Conservation (phyloP, 352 stramenopile genomes). For the Phytophthora litchii region DNA sequence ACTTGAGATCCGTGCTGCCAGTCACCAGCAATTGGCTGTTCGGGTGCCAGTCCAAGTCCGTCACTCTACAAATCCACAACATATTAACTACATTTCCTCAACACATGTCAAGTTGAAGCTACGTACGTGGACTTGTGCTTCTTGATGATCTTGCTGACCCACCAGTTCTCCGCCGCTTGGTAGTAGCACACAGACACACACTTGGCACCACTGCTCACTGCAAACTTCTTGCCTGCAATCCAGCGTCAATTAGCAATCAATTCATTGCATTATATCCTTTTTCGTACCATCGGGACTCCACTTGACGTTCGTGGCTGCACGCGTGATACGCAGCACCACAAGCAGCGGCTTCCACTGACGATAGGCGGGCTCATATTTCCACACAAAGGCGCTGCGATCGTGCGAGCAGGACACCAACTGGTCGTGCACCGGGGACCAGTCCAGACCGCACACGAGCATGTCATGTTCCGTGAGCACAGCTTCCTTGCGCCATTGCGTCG, state of each 20-base stretch:
- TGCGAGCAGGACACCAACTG: slow-evolving; percentile 95
- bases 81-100: background rate
- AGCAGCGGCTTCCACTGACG: slow-evolving; percentile 92
- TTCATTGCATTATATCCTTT: background rate
- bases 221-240: slow-evolving; percentile 89
- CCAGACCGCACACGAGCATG: slow-evolving; percentile 92
- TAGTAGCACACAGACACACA: slow-evolving; percentile 95
- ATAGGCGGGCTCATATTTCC: slow-evolving; percentile 89
- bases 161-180: slow-evolving; percentile 93
- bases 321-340: slow-evolving; percentile 92
- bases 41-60: slow-evolving; percentile 92
- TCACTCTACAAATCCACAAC: slow-evolving; percentile 52
- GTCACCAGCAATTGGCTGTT: slow-evolving; percentile 93
- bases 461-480: slow-evolving; percentile 92
- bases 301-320: slow-evolving; percentile 93
- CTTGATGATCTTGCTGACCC: slow-evolving; percentile 97
- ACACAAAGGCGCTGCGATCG: slow-evolving; percentile 95
- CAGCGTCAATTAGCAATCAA: slow-evolving; percentile 8
- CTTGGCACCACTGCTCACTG: slow-evolving; percentile 92
- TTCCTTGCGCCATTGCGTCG: slow-evolving; percentile 84
- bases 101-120: slow-evolving; percentile 14
- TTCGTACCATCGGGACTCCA: slow-evolving; percentile 90
- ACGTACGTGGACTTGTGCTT: slow-evolving; percentile 96
- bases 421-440: slow-evolving; percentile 94
- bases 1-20: slow-evolving; percentile 93